Percentiles rank a stretch among this genome's conserved stretches.
Conservation (phyloP, 139 green algal genomes). For the Mesotaenium endlicherianum region DNA sequence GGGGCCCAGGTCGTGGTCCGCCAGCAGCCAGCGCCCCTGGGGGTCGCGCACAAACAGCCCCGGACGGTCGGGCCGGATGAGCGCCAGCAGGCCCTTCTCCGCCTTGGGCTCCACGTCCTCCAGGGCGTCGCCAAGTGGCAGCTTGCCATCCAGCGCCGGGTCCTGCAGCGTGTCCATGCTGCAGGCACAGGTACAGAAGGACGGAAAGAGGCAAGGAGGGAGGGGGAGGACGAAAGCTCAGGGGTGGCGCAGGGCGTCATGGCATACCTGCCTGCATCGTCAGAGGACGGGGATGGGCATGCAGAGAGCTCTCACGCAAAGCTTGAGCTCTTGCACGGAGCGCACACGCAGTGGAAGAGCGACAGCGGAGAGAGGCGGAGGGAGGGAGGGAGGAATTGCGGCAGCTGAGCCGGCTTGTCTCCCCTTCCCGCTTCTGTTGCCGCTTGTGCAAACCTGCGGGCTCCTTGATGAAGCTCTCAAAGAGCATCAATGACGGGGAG, state of each 20-base stretch:
- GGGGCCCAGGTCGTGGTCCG: not conserved
- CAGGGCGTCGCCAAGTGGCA: not conserved
- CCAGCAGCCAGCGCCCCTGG: constrained; percentile 17
- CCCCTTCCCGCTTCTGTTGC: too few species aligned
- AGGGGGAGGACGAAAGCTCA: not conserved
- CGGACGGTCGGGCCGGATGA: constrained; percentile 11
- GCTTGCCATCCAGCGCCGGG: not conserved
- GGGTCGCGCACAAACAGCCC: constrained; percentile 17
- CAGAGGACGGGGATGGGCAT: not conserved
- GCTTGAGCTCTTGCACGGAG: not conserved
- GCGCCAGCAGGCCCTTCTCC: constrained; percentile 20
- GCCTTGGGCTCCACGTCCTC: constrained; percentile 14
- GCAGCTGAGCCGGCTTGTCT: too few species aligned
- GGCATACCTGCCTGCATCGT: too few species aligned
- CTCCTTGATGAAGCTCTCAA: too few species aligned
- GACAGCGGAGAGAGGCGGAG: not conserved
- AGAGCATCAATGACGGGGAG: too few species aligned
- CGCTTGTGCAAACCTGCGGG: too few species aligned
- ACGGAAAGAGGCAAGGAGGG: not conserved
- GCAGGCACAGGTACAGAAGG: not conserved
- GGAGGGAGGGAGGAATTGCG: not conserved
- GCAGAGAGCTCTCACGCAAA: not conserved
- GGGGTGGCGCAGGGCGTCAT: not conserved
- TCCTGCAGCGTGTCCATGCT: constrained; percentile 1
- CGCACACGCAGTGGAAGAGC: not conserved